These are phyloP conservation scores for Lathyrus aphaca DNA, from an alignment of 306 rosid genomes.

Conservation along the genomic window DNA sequence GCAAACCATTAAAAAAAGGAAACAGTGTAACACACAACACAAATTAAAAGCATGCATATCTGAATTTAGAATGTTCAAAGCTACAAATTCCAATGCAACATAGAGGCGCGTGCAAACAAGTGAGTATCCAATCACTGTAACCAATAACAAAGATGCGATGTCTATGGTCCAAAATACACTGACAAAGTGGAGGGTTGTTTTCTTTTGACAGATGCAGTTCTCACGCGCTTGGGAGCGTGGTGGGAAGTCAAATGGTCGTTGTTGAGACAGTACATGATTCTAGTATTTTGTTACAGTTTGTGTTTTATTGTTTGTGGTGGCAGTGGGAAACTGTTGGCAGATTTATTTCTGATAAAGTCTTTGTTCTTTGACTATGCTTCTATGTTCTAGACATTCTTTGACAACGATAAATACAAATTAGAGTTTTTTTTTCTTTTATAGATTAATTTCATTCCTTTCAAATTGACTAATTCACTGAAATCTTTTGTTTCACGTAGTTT, in stretches of 20 bases:
- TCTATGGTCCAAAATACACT: slow-evolving; percentile 42
- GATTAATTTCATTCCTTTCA: no score
- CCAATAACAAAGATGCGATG: slow-evolving; percentile 23
- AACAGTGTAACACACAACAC: slow-evolving; percentile 27
- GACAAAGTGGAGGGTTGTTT: slow-evolving; percentile 56
- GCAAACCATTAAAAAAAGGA: not conserved
- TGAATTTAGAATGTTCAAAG: slow-evolving; percentile 49
- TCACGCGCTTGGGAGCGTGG: slow-evolving; percentile 50
- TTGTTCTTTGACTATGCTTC: slow-evolving; percentile 45
- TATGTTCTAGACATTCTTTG: slow-evolving; percentile 23
- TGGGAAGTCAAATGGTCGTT: slow-evolving; percentile 25
- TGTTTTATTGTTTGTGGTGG: slow-evolving; percentile 38
- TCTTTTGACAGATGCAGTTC: slow-evolving; percentile 3
- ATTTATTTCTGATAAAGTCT: slow-evolving; percentile 32
- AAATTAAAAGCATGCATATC: slow-evolving; percentile 30
- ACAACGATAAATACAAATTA: slow-evolving; percentile 25
- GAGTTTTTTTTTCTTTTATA: no score
- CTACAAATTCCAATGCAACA: slow-evolving; percentile 50
- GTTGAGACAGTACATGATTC: slow-evolving; percentile 41
- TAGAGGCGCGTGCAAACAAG: slow-evolving; percentile 54
- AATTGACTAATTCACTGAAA: no score
- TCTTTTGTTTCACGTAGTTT: no score
- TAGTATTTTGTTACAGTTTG: slow-evolving; percentile 32
- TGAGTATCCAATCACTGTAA: slow-evolving; percentile 43
- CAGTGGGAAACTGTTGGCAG: slow-evolving; percentile 11